A percentile compares a stretch with the other conserved stretches of the same genome.
phyloP scores from a whole-genome alignment of 2,329 filamentous ascomycete genomes.

The Penicillium sp. region DNA sequence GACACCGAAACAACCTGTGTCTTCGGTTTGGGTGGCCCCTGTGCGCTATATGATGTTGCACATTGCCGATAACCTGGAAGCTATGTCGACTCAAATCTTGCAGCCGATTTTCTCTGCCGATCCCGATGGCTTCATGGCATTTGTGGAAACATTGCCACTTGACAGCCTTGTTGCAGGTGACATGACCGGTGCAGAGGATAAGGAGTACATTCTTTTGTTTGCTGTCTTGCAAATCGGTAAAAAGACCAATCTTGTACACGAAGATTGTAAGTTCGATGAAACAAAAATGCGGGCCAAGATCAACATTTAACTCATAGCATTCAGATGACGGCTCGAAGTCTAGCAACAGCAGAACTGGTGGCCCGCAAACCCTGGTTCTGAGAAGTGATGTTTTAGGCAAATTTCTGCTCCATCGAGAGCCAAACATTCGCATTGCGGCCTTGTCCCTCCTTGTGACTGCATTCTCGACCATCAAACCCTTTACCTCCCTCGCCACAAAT shows the following conservation, averaged over 20 bases:
- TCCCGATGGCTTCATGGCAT: conserved; percentile 34
- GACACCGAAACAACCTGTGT: conserved; percentile 7
- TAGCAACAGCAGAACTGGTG: conserved; percentile 6
- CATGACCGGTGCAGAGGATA: conserved; percentile 44
- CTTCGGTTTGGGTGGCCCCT: conserved; percentile 33
- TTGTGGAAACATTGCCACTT: conserved; percentile 55
- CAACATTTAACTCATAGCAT: conserved; percentile 6
- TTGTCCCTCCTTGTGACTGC: conserved; percentile 75
- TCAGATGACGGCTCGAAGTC: conserved; percentile 26
- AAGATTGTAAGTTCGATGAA: conserved; percentile 48
- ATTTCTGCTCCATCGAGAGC: conserved; percentile 45
- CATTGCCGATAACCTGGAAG: conserved; percentile 31
- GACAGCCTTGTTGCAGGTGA: conserved; percentile 45
- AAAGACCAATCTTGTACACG: conserved; percentile 62
- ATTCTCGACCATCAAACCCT: conserved; percentile 65
- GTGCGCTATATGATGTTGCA: conserved; percentile 33
- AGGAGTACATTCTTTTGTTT: conserved; percentile 56
- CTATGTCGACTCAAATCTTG: conserved; percentile 33
- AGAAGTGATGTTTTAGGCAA: conserved; percentile 32
- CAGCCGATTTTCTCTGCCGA: conserved; percentile 32
- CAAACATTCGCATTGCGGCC: conserved; percentile 68
- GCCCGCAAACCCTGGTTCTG: conserved; percentile 24
- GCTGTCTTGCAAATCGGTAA: conserved; percentile 66
- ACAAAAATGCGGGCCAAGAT: conserved; percentile 2
- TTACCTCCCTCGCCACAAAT: conserved; percentile 56